Evolutionary conservation across 2,329 filamentous ascomycete genomes (phyloP).

Genomic region (Dactylellina parvicollis): DNA sequence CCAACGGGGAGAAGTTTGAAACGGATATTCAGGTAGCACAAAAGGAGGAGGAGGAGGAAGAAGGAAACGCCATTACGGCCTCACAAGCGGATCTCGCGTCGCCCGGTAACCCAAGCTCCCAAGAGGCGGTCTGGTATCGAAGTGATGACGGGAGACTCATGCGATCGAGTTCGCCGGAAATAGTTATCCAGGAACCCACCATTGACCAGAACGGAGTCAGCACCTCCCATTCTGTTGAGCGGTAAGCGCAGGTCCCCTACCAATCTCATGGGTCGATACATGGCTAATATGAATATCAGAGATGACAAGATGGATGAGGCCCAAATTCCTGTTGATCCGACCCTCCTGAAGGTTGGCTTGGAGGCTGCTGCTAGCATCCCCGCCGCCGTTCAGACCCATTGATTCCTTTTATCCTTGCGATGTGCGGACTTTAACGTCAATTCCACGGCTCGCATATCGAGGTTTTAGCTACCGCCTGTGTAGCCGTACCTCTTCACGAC

Average conservation of each 20-base stretch:
- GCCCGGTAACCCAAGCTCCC: conserved; percentile 23
- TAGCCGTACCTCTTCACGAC: not conserved
- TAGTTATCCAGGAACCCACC: not conserved
- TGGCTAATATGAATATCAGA: not conserved
- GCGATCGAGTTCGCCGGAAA: conserved; percentile 40
- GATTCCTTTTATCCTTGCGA: not conserved
- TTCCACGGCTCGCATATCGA: not conserved
- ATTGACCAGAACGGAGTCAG: conserved; percentile 6
- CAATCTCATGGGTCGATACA: not conserved
- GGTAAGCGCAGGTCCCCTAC: conserved; percentile 1
- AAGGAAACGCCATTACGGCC: not conserved
- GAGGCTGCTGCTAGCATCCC: not conserved
- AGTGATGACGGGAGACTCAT: conserved; percentile 40
- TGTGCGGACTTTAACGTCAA: not conserved
- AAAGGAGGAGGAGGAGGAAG: not conserved
- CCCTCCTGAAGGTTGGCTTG: conserved; percentile 22
- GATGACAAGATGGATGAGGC: conserved; percentile 14
- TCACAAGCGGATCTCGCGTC: conserved; percentile 12
- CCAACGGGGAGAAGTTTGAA: too few relatives aligned
- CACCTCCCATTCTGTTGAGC: not conserved
- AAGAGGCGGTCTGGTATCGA: conserved; percentile 38
- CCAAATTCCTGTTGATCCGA: conserved; percentile 21
- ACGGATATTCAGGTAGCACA: not conserved
- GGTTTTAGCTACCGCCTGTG: not conserved
- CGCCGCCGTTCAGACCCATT: conserved; percentile 24